Percentiles rank a stretch among this genome's conserved stretches.
Evolutionary conservation across 2,329 filamentous ascomycete genomes (phyloP).

Genomic region (Pseudomassariella vexata): DNA sequence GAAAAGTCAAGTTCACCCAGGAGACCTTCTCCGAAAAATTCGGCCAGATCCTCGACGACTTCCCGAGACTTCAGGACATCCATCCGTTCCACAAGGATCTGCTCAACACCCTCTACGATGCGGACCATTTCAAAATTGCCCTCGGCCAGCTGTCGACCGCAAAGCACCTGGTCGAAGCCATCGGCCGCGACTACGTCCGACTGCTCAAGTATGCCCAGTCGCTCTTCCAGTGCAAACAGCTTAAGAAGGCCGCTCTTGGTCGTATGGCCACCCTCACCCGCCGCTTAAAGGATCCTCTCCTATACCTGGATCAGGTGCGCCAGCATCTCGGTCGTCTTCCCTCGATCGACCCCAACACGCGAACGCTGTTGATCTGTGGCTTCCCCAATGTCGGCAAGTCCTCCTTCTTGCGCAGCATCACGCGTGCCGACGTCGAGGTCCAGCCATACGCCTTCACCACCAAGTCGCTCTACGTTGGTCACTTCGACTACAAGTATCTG

Average conservation of each 20-base stretch:
- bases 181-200: conserved; percentile 92
- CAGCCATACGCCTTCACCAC: conserved; percentile 99
- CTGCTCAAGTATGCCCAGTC: conserved; percentile 95
- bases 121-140: conserved; percentile 95
- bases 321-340: conserved; percentile 97
- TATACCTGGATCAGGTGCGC: conserved; percentile 93
- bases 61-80: conserved; percentile 88
- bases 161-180: conserved; percentile 93
- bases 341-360: conserved; percentile 95
- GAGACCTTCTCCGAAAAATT: conserved; percentile 97
- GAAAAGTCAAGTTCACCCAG: conserved; percentile 97
- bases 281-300: conserved; percentile 86
- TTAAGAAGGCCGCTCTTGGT: conserved; percentile 92
- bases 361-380: conserved; percentile 92
- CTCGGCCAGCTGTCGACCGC: conserved; percentile 94
- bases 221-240: conserved; percentile 97
- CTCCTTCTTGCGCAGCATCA: conserved; percentile 88
- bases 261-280: conserved; percentile 98
- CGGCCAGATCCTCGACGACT: conserved; percentile 81
- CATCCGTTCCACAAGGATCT: conserved; percentile 88
- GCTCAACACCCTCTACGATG: conserved; percentile 97
- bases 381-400: conserved; percentile 98
- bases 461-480: conserved; percentile 93
- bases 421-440: conserved; percentile 90
- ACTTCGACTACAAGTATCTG: conserved; percentile 95